Evolutionary conservation across 2,329 filamentous ascomycete species (phyloP), one percentile per base, ranked within the genome.

Genomic region (Calonectria honghensis): DNA sequence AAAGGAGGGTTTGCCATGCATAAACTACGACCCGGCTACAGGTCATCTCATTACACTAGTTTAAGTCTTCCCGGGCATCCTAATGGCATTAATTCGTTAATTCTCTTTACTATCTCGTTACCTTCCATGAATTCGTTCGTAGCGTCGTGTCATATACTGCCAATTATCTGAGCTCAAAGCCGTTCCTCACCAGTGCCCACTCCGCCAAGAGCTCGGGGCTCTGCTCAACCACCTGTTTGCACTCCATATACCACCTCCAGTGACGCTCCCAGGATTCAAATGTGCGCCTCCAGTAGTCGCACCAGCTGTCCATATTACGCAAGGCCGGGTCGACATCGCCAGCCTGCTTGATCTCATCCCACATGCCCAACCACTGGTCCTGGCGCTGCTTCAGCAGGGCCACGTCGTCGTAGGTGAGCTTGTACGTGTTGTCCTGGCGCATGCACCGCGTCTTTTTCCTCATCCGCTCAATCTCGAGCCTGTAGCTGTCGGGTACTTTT

Each of bases 111-210:
- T 13, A 48, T 24, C 3, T 11, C 5, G 3, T 14, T 29, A 5
- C 6, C 13, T 18, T 27, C n/a, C 5, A 29, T 20, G 3, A 20
- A 54, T 10, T 3, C 14, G 4, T 27, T 24, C 18, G 18, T 3
- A 45, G 2, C 41, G 4, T 3, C 20, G 7, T 6, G 6, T 10
- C 11, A 27, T 18, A n/a, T 13, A 6, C 24, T 3, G 0, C 4
- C 4, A 18, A 41, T 41, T 10, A 29, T 11, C 24, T 63, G 16
- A 63, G 35, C 6, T 35, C 35, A 18, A 9, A 27, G 2, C 71
- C 71, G 20, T 73, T 61, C 45, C 68, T 68, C 0, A 14, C 39
- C 24, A 77, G 51, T 9, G 76, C 73, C 76, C 76, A 77, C 1
- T 76, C 70, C 18, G 32, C 68, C n/a, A 77, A 16, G 16, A 39